Evolutionary conservation across 495 filamentous ascomycete species (phyloP).

Genomic region (Penicillium alfredii): DNA sequence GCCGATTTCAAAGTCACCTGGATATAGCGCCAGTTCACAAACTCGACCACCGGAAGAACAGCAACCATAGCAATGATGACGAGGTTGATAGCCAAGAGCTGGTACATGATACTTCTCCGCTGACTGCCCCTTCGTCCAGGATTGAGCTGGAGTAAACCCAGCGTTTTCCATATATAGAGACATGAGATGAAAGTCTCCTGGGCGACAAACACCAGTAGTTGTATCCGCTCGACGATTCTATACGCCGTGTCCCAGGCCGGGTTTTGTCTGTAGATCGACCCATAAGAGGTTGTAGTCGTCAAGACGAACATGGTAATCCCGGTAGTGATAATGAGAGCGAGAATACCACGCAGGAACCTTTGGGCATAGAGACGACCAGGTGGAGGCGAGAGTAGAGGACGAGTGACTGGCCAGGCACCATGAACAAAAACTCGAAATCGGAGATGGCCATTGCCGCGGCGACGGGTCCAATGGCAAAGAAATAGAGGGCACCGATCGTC

Average conservation of each 20-base stretch:
- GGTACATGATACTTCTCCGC: conserved; percentile 25
- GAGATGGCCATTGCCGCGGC: too few species aligned
- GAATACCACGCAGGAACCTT: conserved; percentile 22
- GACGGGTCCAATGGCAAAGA: too few species aligned
- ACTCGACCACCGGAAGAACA: conserved; percentile 8
- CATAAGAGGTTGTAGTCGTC: conserved; percentile 36
- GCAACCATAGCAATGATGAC: conserved; percentile 34
- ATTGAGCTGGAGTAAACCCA: conserved; percentile 29
- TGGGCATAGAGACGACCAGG: conserved; percentile 28
- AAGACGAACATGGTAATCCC: conserved; percentile 34
- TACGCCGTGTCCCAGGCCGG: conserved; percentile 27
- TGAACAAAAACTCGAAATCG: too few species aligned
- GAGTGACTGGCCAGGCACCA: conserved; percentile 37
- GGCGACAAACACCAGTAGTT: conserved; percentile 40
- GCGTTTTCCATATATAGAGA: conserved; percentile 43
- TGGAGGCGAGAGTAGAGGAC: conserved; percentile 36
- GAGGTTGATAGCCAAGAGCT: conserved; percentile 39
- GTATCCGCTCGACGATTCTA: conserved; percentile 39
- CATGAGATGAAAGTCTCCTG: conserved; percentile 48
- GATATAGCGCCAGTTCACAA: conserved; percentile 6
- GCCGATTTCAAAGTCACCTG: conserved; percentile 11
- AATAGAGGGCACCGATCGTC: too few species aligned
- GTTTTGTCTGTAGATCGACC: conserved; percentile 20
- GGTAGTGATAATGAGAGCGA: conserved; percentile 33
- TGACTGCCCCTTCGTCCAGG: conserved; percentile 13